A percentile compares a stretch with the other conserved stretches of the same genome.
Evolutionary conservation across 139 green algal genomes (phyloP).

Genomic region (Volvox africanus): DNA sequence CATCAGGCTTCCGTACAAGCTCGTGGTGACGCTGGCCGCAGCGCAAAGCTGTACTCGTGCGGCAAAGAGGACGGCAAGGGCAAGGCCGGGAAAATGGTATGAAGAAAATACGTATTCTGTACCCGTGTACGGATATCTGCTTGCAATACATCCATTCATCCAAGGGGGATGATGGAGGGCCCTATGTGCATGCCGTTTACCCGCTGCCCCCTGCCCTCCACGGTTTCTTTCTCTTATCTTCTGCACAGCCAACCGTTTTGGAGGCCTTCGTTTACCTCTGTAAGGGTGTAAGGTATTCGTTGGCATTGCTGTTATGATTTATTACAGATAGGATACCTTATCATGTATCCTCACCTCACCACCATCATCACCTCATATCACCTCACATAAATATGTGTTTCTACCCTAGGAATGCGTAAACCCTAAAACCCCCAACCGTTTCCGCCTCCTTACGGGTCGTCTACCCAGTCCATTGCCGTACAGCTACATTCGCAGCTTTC

Average conservation of each 20-base stretch:
- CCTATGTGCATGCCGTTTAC: no score
- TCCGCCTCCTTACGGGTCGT: not conserved
- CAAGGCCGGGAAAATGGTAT: not conserved
- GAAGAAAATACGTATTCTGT: not conserved
- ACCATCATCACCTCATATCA: no score
- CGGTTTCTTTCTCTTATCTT: not conserved
- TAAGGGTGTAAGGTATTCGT: not conserved
- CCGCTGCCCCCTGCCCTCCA: not conserved
- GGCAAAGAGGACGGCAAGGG: not conserved
- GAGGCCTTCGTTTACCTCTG: not conserved
- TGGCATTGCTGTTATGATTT: not conserved
- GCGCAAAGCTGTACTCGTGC: not conserved
- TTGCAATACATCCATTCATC: no score
- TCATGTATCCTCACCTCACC: no score
- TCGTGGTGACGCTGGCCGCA: not conserved
- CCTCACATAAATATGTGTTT: no score
- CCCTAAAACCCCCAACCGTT: no score
- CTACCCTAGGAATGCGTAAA: no score
- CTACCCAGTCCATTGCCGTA: not conserved
- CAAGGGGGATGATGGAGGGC: no score
- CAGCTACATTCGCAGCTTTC: conserved; percentile 6
- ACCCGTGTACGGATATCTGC: not conserved
- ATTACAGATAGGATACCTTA: not conserved
- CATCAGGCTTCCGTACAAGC: not conserved
- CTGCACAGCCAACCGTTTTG: not conserved